Conservation (phyloP, 371 early-diverging fungal genomes). For the Synchytrium microbalum region DNA sequence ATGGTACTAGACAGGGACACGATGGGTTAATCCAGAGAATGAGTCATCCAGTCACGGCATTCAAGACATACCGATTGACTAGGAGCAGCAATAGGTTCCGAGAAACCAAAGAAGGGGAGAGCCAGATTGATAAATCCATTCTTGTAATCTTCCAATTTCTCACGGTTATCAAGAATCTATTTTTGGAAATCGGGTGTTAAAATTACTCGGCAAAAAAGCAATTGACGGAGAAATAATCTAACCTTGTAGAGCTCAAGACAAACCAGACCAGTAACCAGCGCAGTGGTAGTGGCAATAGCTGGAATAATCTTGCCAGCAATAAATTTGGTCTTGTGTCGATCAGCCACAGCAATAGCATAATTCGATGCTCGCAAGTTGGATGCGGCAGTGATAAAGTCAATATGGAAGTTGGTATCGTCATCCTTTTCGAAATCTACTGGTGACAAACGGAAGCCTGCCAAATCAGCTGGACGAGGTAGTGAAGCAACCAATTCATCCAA, state of each 20-base stretch:
- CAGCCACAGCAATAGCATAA: conserved; percentile 90
- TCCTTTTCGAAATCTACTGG: conserved; percentile 99
- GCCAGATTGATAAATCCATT: conserved; percentile 99
- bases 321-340: conserved; percentile 95
- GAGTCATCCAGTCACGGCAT: background rate
- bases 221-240: background rate
- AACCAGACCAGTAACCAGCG: conserved; percentile 97
- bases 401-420: conserved; percentile 98
- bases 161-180: conserved; percentile 61
- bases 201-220: background rate
- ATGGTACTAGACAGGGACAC: conserved; percentile 51
- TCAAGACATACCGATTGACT: conserved; percentile 45
- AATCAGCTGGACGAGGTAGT: conserved; percentile 63
- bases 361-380: conserved; percentile 97
- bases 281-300: conserved; percentile 99
- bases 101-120: conserved; percentile 98
- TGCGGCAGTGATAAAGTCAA: conserved; percentile 97
- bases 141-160: conserved; percentile 91
- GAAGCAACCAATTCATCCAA: conserved; percentile 58
- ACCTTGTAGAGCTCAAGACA: conserved; percentile 97
- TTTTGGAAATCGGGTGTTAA: background rate
- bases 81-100: conserved; percentile 93
- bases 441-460: conserved; percentile 61
- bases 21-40: conserved; percentile 6
- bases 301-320: conserved; percentile 99